These are phyloP conservation scores for Eutrema japonicum DNA, from an alignment of 345 rosid species.

Conservation along the genomic window DNA sequence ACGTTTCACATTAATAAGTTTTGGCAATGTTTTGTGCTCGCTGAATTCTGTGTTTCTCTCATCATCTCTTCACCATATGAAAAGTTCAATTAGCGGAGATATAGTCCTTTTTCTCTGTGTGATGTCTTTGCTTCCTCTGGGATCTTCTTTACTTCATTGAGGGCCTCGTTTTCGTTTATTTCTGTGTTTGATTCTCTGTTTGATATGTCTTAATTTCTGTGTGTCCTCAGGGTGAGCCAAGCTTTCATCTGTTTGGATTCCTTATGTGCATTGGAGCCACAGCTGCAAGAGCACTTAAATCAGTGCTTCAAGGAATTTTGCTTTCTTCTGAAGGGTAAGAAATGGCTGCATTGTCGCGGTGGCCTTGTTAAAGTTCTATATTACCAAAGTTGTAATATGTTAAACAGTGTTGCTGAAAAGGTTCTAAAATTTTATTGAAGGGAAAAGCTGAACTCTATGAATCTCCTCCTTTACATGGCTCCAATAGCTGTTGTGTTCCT, in stretches of 20 bases:
- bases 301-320: conserved; percentile 94
- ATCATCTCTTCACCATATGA: background rate
- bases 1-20: background rate
- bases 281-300: conserved; percentile 96
- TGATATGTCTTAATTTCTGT: conserved; percentile 15
- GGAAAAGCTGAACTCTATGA: conserved; percentile 99
- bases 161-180: background rate
- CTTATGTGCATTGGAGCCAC: conserved; percentile 92
- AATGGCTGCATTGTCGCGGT: background rate
- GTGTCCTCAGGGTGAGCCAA: conserved; percentile 80
- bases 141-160: background rate
- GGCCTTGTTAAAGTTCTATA: conserved; percentile 1
- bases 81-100: background rate
- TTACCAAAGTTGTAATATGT: background rate
- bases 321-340: conserved; percentile 98
- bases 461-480: conserved; percentile 97
- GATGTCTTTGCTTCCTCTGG: conserved; percentile 3
- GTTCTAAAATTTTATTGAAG: conserved; percentile 47
- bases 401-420: conserved; percentile 27
- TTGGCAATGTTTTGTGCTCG: conserved; percentile 8
- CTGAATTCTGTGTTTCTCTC: background rate
- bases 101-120: background rate
- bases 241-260: conserved; percentile 97
- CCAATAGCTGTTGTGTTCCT: conserved; percentile 93
- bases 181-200: conserved; percentile 5